phyloP scores from a whole-genome alignment of 2,329 filamentous ascomycete genomes.

The Sclerotinia sclerotiorum region DNA sequence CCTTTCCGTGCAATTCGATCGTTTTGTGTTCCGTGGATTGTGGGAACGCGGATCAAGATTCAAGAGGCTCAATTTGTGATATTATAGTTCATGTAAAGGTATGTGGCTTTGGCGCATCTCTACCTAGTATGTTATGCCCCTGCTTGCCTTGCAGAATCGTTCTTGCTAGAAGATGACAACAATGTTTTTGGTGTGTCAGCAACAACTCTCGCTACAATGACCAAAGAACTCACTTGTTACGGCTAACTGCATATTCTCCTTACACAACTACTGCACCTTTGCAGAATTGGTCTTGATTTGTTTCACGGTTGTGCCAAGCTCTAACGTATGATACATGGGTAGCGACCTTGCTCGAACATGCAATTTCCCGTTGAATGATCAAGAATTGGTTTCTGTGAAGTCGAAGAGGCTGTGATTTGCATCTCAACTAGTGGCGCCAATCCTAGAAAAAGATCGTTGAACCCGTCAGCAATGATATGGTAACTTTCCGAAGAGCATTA shows the following conservation, averaged over 20 bases:
- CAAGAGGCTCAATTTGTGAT: constrained; percentile 11
- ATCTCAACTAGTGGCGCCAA: neutral
- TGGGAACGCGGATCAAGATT: constrained; percentile 3
- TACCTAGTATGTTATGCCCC: constrained; percentile 1
- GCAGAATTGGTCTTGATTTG: constrained; percentile 22
- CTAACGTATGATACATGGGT: constrained; percentile 23
- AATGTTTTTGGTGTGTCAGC: constrained; percentile 16
- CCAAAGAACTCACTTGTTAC: constrained; percentile 6
- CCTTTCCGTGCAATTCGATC: constrained; percentile 1
- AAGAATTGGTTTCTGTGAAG: constrained; percentile 7
- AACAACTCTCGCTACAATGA: constrained; percentile 9
- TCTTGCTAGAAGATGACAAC: constrained; percentile 14
- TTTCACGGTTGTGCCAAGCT: constrained; percentile 23
- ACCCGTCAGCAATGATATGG: constrained; percentile 9
- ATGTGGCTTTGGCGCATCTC: constrained; percentile 10
- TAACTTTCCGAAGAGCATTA: neutral
- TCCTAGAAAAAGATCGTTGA: constrained; percentile 12
- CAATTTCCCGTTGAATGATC: constrained; percentile 20
- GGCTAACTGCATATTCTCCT: constrained; percentile 21
- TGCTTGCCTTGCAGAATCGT: constrained; percentile 20
- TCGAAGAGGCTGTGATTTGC: neutral
- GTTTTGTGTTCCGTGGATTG: constrained; percentile 7
- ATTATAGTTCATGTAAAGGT: constrained; percentile 8
- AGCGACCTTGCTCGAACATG: constrained; percentile 18
- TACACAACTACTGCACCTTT: constrained; percentile 19